Percentiles rank a stretch among this genome's conserved stretches.
Conservation (phyloP, 148 eudicot species). For the Chenopodium suecicum region DNA sequence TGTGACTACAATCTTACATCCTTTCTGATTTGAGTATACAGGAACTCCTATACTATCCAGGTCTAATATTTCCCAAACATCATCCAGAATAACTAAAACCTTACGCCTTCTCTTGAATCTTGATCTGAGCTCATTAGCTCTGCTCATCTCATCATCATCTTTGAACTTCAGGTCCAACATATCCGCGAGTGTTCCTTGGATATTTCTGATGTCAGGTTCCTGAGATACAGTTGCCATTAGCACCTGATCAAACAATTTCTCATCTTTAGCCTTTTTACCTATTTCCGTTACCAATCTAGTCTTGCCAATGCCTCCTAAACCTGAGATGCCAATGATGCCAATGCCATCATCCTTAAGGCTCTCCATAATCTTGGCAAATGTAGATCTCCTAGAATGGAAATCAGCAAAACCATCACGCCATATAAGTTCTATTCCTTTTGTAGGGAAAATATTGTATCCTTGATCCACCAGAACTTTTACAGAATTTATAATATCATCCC, state of each 20-base stretch:
- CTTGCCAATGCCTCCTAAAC: constrained; percentile 13
- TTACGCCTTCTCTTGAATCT: background rate
- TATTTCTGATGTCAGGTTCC: background rate
- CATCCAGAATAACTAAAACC: background rate
- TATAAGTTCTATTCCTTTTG: constrained; percentile 1
- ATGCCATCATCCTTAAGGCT: background rate
- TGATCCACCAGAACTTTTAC: background rate
- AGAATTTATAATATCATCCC: too few relatives aligned
- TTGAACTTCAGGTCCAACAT: constrained; percentile 1
- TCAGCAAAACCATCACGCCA: background rate
- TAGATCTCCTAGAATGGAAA: background rate
- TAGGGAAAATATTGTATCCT: background rate
- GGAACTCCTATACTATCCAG: background rate
- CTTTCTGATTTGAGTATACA: background rate
- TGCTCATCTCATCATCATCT: background rate
- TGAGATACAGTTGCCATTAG: background rate
- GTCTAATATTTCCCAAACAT: background rate
- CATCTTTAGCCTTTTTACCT: constrained; percentile 13
- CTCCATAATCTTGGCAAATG: background rate
- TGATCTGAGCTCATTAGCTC: background rate
- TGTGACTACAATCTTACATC: constrained; percentile 1
- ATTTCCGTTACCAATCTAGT: constrained; percentile 2
- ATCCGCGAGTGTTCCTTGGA: constrained; percentile 5
- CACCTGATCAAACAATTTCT: background rate
- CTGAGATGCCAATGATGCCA: background rate